A percentile compares a stretch with the other conserved stretches of the same genome.
phyloP scores from a whole-genome alignment of 257 asterid species.

The Jasminum sambac region DNA sequence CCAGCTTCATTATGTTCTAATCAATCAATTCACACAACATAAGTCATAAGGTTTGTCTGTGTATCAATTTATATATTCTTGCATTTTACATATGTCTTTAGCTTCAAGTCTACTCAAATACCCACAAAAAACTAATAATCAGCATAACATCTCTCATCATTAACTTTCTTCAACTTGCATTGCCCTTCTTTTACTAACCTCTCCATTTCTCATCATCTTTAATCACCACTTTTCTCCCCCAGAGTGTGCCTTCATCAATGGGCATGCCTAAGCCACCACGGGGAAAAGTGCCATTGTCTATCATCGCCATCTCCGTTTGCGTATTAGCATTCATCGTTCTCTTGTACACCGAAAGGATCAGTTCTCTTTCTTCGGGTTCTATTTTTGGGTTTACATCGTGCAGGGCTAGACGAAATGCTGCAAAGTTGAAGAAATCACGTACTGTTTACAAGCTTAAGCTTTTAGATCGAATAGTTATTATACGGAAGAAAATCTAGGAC shows the following conservation, averaged over 20 bases:
- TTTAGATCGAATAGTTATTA: not conserved
- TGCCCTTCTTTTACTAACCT: not conserved
- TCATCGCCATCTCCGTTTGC: slow-evolving; percentile 45
- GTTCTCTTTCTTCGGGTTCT: slow-evolving; percentile 42
- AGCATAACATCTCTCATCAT: slow-evolving; percentile 30
- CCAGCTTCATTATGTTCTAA: slow-evolving; percentile 15
- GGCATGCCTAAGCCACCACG: slow-evolving; percentile 41
- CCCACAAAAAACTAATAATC: slow-evolving; percentile 28
- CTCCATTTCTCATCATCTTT: slow-evolving; percentile 1
- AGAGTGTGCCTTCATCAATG: slow-evolving; percentile 29
- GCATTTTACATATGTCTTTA: slow-evolving; percentile 36
- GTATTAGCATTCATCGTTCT: slow-evolving; percentile 49
- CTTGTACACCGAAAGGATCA: slow-evolving; percentile 59
- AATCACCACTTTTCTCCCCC: slow-evolving; percentile 9
- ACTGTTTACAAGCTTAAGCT: not conserved
- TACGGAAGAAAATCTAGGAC: no score
- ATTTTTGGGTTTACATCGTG: slow-evolving; percentile 58
- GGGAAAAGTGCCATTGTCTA: slow-evolving; percentile 50
- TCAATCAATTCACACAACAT: slow-evolving; percentile 3
- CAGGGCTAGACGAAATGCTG: slow-evolving; percentile 34
- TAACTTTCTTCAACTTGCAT: slow-evolving; percentile 25
- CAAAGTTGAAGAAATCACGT: slow-evolving; percentile 40
- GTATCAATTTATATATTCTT: slow-evolving; percentile 16
- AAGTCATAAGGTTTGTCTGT: slow-evolving; percentile 3
- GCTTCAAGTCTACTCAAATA: slow-evolving; percentile 75